Percentiles rank a stretch among this genome's conserved stretches.
These are phyloP conservation scores for Bauhinia variegata DNA, from an alignment of 306 rosid genomes.

Conservation along the genomic window DNA sequence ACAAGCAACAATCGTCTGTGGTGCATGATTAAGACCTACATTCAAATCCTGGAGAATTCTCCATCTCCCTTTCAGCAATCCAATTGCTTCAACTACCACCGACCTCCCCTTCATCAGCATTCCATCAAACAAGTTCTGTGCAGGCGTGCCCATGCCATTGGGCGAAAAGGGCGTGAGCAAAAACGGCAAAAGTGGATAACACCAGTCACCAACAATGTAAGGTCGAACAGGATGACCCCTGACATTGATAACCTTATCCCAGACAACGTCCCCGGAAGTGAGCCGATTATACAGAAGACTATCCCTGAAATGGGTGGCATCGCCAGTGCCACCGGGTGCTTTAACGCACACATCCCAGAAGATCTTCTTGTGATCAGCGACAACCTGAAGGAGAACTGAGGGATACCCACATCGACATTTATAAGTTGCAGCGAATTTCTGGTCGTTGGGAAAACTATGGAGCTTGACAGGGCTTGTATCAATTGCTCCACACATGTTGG, in stretches of 20 bases:
- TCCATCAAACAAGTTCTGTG: slow-evolving; percentile 85
- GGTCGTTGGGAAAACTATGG: slow-evolving; percentile 42
- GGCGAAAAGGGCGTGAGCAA: slow-evolving; percentile 75
- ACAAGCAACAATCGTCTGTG: slow-evolving; percentile 89
- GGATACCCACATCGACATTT: slow-evolving; percentile 65
- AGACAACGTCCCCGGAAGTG: slow-evolving; percentile 68
- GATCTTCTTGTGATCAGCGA: slow-evolving; percentile 81
- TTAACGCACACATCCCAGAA: slow-evolving; percentile 97
- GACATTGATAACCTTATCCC: slow-evolving; percentile 73
- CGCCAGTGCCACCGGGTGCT: slow-evolving; percentile 78
- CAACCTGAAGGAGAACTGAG: slow-evolving; percentile 81
- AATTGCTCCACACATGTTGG: slow-evolving; percentile 92
- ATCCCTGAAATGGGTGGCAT: slow-evolving; percentile 78
- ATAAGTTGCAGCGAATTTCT: slow-evolving; percentile 47
- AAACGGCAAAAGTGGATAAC: slow-evolving; percentile 75
- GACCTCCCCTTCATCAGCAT: slow-evolving; percentile 96
- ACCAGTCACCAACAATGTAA: slow-evolving; percentile 89
- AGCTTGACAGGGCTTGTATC: slow-evolving; percentile 73
- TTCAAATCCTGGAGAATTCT: slow-evolving; percentile 82
- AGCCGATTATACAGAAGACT: slow-evolving; percentile 67
- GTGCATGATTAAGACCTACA: slow-evolving; percentile 79
- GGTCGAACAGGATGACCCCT: slow-evolving; percentile 76
- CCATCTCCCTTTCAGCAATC: slow-evolving; percentile 93
- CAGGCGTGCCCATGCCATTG: slow-evolving; percentile 71
- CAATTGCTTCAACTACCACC: slow-evolving; percentile 82